A percentile compares a stretch with the other conserved stretches of the same genome.
phyloP scores from a whole-genome alignment of 2,329 filamentous ascomycete species.

The Endoconidiophora polonica region DNA sequence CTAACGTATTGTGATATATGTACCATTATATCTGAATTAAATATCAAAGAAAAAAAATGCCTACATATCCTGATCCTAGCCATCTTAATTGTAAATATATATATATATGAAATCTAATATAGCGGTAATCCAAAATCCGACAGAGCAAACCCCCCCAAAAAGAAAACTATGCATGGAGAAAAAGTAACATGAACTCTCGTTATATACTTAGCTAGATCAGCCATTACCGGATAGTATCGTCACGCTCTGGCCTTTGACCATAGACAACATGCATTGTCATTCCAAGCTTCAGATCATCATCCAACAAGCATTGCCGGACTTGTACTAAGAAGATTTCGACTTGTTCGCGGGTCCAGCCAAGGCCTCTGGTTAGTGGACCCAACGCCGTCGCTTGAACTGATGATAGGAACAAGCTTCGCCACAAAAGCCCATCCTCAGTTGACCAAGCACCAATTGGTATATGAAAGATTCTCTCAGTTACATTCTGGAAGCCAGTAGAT shows the following conservation, averaged over 20 bases:
- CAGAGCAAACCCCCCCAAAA: no score
- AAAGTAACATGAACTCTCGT: no score
- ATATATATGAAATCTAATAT: no score
- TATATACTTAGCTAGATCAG: no score
- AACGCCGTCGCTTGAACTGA: conserved; percentile 35
- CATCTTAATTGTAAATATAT: no score
- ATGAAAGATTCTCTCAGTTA: conserved; percentile 32
- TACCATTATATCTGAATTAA: no score
- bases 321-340: conserved; percentile 32
- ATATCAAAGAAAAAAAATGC: no score
- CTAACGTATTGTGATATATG: no score
- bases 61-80: no score
- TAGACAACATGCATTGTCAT: conserved; percentile 41
- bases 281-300: conserved; percentile 29
- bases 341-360: conserved; percentile 31
- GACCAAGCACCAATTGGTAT: conserved; percentile 39
- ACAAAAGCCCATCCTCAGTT: conserved; percentile 35
- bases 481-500: conserved; percentile 34
- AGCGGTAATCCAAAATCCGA: no score
- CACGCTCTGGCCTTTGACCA: conserved; percentile 30
- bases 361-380: conserved; percentile 32
- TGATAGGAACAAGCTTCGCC: conserved; percentile 32
- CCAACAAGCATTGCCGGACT: conserved; percentile 31
- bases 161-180: no score
- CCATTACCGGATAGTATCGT: no score